Evolutionary conservation across 371 early-diverging fungal species (phyloP), one percentile per base, ranked within the genome.

Genomic region (Gilbertella persicaria): DNA sequence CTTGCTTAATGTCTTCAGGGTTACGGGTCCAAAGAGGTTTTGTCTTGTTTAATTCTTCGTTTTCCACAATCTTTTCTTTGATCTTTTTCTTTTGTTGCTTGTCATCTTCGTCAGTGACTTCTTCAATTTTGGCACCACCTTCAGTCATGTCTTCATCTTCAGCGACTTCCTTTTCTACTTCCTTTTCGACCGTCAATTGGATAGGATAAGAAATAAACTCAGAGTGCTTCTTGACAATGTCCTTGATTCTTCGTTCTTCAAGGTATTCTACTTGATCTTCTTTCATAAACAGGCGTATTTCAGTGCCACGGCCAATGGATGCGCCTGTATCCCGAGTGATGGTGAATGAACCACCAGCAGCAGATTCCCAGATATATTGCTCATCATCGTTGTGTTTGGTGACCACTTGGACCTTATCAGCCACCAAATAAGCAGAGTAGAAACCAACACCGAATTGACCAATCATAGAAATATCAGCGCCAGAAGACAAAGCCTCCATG

Each of bases 381-480:
- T 76, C 73, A 35, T 72, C 77, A 47, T 80, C 85, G 50, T 87
- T 85, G 69, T 88, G 78, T 76, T 93, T 94, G 53, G 87, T 84
- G 58, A 91, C 82, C 33, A 95, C 90, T 21, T 86, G 84, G 39
- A 95, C 94, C 54, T 80, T 75, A 60, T 93, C 91, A 19, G 93
- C 91, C 17, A 94, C 91, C 24, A 92, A 68, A 64, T 85, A 89
- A 39, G 85, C 82, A 63, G 75, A 89, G 79, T 95, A 95, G 79
- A 94, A 93, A 51, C 95, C 94, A 46, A 95, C 89, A 82, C 96
- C 96, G 71, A 95, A 95, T 76, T 94, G 94, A 59, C 96, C 96
- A 73, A 93, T 93, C 72, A 91, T 70, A 64, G 77, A 77, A 33
- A 77, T 77, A 55, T 77, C 73, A 64, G 77, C 77, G 49, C 77